Percentiles rank a stretch among this genome's conserved stretches.
These are phyloP conservation scores for Canavalia ensiformis DNA, from an alignment of 306 rosid species.

Conservation along the genomic window DNA sequence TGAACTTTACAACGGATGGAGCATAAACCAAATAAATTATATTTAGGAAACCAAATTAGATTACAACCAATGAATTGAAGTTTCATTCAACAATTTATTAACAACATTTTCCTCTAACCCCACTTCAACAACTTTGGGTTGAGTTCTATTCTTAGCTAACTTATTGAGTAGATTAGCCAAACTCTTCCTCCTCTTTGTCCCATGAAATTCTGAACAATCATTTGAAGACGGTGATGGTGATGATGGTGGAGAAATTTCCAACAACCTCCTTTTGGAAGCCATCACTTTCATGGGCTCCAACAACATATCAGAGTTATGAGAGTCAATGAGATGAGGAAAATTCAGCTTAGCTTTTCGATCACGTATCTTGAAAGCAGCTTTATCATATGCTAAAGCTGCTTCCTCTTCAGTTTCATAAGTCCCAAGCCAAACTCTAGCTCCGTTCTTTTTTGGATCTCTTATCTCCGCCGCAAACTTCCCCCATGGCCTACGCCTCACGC, in stretches of 20 bases:
- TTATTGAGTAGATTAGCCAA: constrained; percentile 30
- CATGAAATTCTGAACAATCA: constrained; percentile 2
- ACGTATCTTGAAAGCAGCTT: constrained; percentile 70
- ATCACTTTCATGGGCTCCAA: neutral
- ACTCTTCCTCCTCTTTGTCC: constrained; percentile 27
- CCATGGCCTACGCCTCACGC: constrained; percentile 75
- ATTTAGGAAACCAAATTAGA: neutral
- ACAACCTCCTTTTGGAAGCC: neutral
- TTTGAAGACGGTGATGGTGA: neutral
- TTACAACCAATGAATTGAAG: neutral
- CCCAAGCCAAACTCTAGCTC: constrained; percentile 73
- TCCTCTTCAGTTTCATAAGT: constrained; percentile 65
- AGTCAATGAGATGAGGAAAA: constrained; percentile 56
- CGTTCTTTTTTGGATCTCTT: constrained; percentile 58
- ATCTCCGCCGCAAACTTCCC: constrained; percentile 72
- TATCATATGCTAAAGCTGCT: constrained; percentile 74
- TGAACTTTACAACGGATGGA: too few species aligned
- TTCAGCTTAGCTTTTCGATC: constrained; percentile 76
- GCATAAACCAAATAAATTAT: neutral
- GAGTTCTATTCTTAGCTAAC: constrained; percentile 35
- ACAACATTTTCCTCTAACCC: neutral
- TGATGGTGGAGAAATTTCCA: neutral
- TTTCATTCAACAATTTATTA: neutral
- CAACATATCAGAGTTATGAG: neutral
- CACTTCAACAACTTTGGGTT: constrained; percentile 1